These are phyloP conservation scores for Boletus rubroflammeus DNA, from an alignment of 768 basidiomycete genomes.

Conservation along the genomic window DNA sequence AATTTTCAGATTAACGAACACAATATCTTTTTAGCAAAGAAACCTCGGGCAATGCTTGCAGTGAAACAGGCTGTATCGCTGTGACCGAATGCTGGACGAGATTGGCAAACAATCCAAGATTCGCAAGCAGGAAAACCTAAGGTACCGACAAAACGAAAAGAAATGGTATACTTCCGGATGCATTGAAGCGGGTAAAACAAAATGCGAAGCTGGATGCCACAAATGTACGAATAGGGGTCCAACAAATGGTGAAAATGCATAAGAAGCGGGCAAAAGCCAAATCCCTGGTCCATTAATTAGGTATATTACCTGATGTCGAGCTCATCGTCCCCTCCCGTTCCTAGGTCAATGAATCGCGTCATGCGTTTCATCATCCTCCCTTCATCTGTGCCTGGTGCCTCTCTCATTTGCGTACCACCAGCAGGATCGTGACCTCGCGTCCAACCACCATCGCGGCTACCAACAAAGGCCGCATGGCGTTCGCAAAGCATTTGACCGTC, in stretches of 20 bases:
- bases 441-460: conserved; percentile 24
- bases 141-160: conserved; percentile 17
- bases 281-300: conserved; percentile 17
- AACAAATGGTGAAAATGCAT: conserved; percentile 16
- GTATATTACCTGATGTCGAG: conserved; percentile 32
- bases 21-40: no score
- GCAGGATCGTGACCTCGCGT: conserved; percentile 14
- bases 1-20: no score
- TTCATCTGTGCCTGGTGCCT: conserved; percentile 27
- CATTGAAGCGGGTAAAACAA: conserved; percentile 15
- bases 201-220: conserved; percentile 16
- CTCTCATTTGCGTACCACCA: conserved; percentile 7
- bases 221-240: conserved; percentile 18
- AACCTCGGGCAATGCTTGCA: no score
- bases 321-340: conserved; percentile 27
- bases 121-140: neutral
- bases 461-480: conserved; percentile 52
- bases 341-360: conserved; percentile 78
- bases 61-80: conserved; percentile 16
- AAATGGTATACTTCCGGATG: conserved; percentile 24
- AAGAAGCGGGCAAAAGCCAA: neutral
- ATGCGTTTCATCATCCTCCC: conserved; percentile 69
- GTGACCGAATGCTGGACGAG: conserved; percentile 6
- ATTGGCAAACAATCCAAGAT: conserved; percentile 5
- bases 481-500: conserved; percentile 86